Evolutionary conservation across 164 flowering plant species (phyloP), one percentile per base, ranked within the genome.

Genomic region (Vitis amurensis): DNA sequence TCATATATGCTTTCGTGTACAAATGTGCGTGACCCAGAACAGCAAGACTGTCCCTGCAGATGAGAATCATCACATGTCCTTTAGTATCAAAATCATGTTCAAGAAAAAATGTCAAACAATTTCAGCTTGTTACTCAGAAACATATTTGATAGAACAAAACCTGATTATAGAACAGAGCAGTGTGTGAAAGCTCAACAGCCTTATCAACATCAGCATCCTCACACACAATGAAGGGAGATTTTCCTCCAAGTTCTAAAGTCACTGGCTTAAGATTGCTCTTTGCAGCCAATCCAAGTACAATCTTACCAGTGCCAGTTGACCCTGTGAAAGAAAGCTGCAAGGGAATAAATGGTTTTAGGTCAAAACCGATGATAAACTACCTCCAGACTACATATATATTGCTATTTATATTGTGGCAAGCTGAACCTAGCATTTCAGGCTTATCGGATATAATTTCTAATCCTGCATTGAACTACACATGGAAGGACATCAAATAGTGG

Each of bases 1-100:
- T 74, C 77, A 50, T 69, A 74, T 8, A 74, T 44, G n/a, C 69
- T 58, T 44, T 74, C 77, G 16, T 74, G 77, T 16, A 74, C 77
- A 64, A 19, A 74, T 27, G 77, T 74, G 16, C 77, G 78, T 14
- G 78, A 75, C 0, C 70, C 78, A 50, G 78, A 70, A 61, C 66
- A 50, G 13, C 78, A 75, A 50, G 67, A 70, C 66, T 75, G 78
- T 23, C 81, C 81, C 75, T 77, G 62, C 23, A 55, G 53, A 59
- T 31, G 27, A 37, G 58, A 57, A 23, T 23, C 27, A 23, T 23
- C 27, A 23, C 27, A 23, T 23, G 2, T 23, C 27, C 27, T 23
- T 23, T 23, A 3, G 44, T 37, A 37, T 37, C 7, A 37, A 37
- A 37, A 37, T 37, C 44, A 37, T 37, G 44, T 3, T 37, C 44